Conservation (phyloP, 306 rosid species). For the Rosa lucieae region DNA sequence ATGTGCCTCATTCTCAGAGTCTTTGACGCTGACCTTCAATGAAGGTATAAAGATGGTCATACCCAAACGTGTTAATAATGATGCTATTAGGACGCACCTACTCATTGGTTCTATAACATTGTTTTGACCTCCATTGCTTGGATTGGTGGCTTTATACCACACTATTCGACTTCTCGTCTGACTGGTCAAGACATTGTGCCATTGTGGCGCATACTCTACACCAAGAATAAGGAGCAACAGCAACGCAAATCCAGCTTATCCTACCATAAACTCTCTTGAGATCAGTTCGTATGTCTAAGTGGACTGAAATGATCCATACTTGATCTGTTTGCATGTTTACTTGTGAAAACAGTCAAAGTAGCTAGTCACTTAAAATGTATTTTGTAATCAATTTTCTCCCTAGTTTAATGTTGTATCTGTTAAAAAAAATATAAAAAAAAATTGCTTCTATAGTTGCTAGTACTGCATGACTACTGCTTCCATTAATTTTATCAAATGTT, state of each 20-base stretch:
- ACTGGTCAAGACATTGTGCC: slow-evolving; percentile 16
- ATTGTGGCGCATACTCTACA: neutral
- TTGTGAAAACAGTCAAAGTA: too few relatives aligned
- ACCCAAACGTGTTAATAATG: neutral
- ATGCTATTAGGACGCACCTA: too few relatives aligned
- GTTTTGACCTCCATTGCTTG: neutral
- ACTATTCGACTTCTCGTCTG: slow-evolving; percentile 18
- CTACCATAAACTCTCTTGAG: neutral
- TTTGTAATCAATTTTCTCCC: too few relatives aligned
- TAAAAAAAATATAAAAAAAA: too few relatives aligned
- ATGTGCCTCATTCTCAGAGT: neutral
- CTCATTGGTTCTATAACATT: neutral
- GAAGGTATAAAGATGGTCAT: neutral
- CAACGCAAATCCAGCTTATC: neutral
- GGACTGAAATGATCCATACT: neutral
- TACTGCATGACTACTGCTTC: too few relatives aligned
- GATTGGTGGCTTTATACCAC: slow-evolving; percentile 9
- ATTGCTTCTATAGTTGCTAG: too few relatives aligned
- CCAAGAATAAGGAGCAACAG: neutral
- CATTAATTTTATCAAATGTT: too few relatives aligned
- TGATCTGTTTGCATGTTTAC: too few relatives aligned
- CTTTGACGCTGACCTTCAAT: neutral
- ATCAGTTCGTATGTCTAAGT: neutral
- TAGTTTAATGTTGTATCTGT: too few relatives aligned
- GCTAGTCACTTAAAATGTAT: too few relatives aligned